Base-by-base conservation (phyloP, 108 stramenopile genomes). In the Skeletonema grethae region DNA sequence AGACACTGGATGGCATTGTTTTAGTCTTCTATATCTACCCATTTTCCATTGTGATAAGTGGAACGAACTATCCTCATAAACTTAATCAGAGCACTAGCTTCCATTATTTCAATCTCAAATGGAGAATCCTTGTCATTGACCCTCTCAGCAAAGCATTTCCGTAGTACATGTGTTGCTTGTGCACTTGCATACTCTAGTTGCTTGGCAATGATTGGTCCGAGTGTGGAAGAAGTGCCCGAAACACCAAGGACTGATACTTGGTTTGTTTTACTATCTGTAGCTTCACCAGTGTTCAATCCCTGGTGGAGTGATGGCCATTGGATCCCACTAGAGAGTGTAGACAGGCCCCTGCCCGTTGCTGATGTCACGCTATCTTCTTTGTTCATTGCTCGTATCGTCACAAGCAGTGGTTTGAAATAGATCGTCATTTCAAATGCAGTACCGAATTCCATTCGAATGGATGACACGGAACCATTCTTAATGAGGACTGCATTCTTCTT, bases 171-270 rank as follows among this genome's bases (percentile, higher is more conserved):
- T 3, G 93, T 91, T 31, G 90, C 90, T 63, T 82, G 85, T 25
- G 88, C 82, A 7, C 90, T 90, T 35, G 93, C 93, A 82, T 90
- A 87, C 15, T 85, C 84, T 46, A 94, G 65, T 48, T 88, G 86
- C 65, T 88, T 84, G 43, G 83, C 84, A 12, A 91, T 83, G 3
- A 91, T 85, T 18, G 71, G 80, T 12, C 83, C 89, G n/a, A 91
- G 53, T 3, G 69, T 32, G 12, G 78, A 65, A 41, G 71, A 67
- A 28, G 73, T 34, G 8, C 80, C 85, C 5, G 73, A 79, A 31
- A 86, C 90, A 60, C 88, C 88, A 70, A 82, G 64, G 2, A 82
- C 76, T 41, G 45, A 38, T 2, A 81, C 32, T 13, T 31, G 41
- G 12, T 39, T 58, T 28, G 15, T 50, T 28, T 16, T 24, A 6